Evolutionary conservation across 257 asterid species (phyloP), one percentile per base, ranked within the genome.

Genomic region (Solanum raphanifolium): DNA sequence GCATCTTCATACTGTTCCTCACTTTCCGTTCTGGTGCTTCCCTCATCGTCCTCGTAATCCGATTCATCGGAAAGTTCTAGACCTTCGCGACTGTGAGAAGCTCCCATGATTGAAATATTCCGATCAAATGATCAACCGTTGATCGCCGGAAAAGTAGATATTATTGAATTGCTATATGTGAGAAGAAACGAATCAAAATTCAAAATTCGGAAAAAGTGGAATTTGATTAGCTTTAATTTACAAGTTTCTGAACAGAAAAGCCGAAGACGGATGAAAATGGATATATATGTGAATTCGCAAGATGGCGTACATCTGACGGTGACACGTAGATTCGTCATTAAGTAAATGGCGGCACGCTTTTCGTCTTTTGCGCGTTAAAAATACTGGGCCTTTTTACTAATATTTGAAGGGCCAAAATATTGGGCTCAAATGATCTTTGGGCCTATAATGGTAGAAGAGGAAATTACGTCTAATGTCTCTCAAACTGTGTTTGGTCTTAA

Each of bases 71-170:
- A 95, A 46, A 98, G 98, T 4, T 98, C 98, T 9, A 95, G 94
- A 3, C 98, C 99, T 90, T 98, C 99, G 62, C 99, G 98, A 87
- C 99, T 98, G 15, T 98, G 98, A 13, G 99, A 95, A 88, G 88
- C 98, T 69, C 99, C 99, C 99, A 98, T 97, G 36, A 60, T 81
- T 55, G 82, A 46, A 9, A 32, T 52, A 11, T 68, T 68, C 82
- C 29, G 43, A 38, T 43, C 65, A 85, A 35, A 36, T n/a, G 16
- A 85, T 73, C 46, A 34, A 12, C 27, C 7, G 46, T 34, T 35
- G 46, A 73, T 38, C 32, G 38, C 83, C 69, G 43, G 72, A 21
- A 72, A 60, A 86, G 27, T 16, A 46, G 48, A 86, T 7, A 29
- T 15, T 18, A 0, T 1, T 27, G 36, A 41, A 27, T 46, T 38